Evolutionary conservation across 2,329 filamentous ascomycete genomes (phyloP), one percentile per base, ranked within the genome.

Genomic region (Ceratocystis papillata): DNA sequence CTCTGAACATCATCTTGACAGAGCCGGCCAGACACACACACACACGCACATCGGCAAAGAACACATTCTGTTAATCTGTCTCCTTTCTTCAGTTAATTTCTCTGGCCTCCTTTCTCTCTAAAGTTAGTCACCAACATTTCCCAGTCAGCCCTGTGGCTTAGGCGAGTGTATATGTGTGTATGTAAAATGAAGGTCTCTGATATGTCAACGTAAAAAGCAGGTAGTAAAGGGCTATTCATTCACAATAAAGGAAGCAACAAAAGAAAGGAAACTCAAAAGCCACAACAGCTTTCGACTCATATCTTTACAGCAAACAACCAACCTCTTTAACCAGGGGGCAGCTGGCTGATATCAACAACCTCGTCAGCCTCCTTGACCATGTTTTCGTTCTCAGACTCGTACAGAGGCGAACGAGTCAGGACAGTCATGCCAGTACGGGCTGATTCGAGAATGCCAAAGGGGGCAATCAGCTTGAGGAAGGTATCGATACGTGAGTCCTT

Each of bases 371-470:
- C 93, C 80, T 94, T 96, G 41, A 79, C 81, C 10, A 86, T 75
- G 22, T 83, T 76, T 68, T 90, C 84, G 68, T 90, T 84, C 70
- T 93, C 90, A 65, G 83, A 83, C 28, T 84, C 82, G 69, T 89
- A 85, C 60, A 99, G 84, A 48, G 94, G 94, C 45, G 94, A 96
- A 70, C 94, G 88, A 67, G 94, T 94, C 70, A 99, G 81, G 61
- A 94, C 94, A 93, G 97, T 99, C 67, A 99, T 82, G 75, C 94
- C 94, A 67, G 94, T 97, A 69, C 94, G 86, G 63, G 93, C 91
- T 63, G 92, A 96, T 79, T 99, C 94, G 63, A 99, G 83, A 71
- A 99, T 96, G 73, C 94, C 94, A 75, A 97, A 99, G 12, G 93
- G 93, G 67, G 85, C 82, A 73, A 99, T 87, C 69, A 99, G 83